Percentiles rank a stretch among this genome's conserved stretches.
phyloP scores from a whole-genome alignment of 2,329 filamentous ascomycete genomes.

The Dendrostoma leiphaemia region DNA sequence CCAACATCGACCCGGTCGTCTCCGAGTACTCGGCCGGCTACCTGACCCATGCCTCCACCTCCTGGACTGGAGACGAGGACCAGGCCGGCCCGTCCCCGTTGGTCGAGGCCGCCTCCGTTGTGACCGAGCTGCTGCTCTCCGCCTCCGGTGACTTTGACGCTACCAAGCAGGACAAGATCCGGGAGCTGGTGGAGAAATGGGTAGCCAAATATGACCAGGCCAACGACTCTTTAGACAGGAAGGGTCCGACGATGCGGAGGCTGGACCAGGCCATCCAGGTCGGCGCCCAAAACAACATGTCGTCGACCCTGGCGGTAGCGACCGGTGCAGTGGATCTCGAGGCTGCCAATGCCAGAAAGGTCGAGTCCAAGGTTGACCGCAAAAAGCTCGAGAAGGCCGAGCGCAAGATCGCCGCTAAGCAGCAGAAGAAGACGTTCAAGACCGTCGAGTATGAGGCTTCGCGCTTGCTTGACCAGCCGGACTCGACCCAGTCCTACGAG shows the following conservation, averaged over 20 bases:
- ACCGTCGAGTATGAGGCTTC: constrained; percentile 98
- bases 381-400: constrained; percentile 99
- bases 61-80: constrained; percentile 71
- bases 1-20: constrained; percentile 82
- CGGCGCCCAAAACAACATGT: constrained; percentile 90
- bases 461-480: constrained; percentile 77
- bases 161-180: constrained; percentile 74
- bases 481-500: constrained; percentile 88
- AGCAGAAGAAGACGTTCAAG: constrained; percentile 98
- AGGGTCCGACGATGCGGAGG: constrained; percentile 75
- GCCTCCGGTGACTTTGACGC: constrained; percentile 81
- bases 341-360: constrained; percentile 86
- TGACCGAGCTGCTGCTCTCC: constrained; percentile 87
- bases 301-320: constrained; percentile 86
- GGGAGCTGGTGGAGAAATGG: constrained; percentile 84
- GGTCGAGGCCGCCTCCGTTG: constrained; percentile 75
- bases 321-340: constrained; percentile 86
- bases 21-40: constrained; percentile 95
- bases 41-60: constrained; percentile 85
- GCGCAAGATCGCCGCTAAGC: constrained; percentile 94
- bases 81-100: constrained; percentile 70
- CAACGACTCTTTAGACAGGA: constrained; percentile 69
- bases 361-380: constrained; percentile 94
- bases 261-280: constrained; percentile 96
- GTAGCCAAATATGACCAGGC: constrained; percentile 75